These are phyloP conservation scores for Wilcoxina mikolae DNA, from an alignment of 495 filamentous ascomycete genomes.

Conservation along the genomic window DNA sequence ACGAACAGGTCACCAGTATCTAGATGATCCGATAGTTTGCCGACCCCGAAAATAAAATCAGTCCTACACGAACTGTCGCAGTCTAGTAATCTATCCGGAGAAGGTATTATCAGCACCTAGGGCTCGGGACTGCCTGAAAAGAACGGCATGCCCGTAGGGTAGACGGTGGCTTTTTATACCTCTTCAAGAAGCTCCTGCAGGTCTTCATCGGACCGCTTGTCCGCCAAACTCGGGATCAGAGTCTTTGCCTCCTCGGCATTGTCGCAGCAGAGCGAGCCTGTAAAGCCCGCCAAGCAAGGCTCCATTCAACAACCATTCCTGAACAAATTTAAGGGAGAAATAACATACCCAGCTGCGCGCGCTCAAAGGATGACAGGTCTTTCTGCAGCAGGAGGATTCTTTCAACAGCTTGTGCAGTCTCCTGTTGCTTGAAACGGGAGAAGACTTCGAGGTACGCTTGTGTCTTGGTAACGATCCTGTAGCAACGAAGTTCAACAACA, in stretches of 20 bases:
- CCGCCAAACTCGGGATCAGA: conserved; percentile 72
- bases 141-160: no score
- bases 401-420: conserved; percentile 86
- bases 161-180: no score
- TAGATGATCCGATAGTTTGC: no score
- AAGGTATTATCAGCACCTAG: conserved; percentile 14
- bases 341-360: conserved; percentile 70
- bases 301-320: conserved; percentile 16
- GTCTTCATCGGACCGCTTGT: conserved; percentile 78
- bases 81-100: conserved; percentile 23
- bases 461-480: conserved; percentile 59
- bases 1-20: no score
- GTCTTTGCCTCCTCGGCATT: conserved; percentile 90
- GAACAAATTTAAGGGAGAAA: background rate
- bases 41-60: no score
- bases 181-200: conserved; percentile 78
- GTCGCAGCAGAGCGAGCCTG: conserved; percentile 83
- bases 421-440: conserved; percentile 83
- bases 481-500: background rate
- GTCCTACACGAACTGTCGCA: conserved; percentile 27
- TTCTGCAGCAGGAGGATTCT: conserved; percentile 58
- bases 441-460: conserved; percentile 83
- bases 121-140: conserved; percentile 5
- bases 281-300: no score
- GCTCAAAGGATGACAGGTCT: conserved; percentile 78